These are phyloP conservation scores for Talaromyces rugulosus DNA, from an alignment of 2,329 filamentous ascomycete genomes.

Conservation along the genomic window DNA sequence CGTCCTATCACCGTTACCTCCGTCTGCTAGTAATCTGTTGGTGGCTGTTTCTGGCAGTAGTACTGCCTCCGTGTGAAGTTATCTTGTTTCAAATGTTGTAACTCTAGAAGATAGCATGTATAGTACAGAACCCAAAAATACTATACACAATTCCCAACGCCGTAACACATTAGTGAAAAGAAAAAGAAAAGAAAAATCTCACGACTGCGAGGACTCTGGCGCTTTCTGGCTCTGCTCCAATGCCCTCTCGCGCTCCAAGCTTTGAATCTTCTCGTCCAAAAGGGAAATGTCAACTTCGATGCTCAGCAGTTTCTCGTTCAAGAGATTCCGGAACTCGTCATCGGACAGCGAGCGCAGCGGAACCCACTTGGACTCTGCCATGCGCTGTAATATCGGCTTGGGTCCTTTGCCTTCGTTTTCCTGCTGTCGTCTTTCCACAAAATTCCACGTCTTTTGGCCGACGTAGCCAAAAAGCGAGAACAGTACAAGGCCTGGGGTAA, in stretches of 20 bases:
- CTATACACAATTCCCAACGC: not conserved
- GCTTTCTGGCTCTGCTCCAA: not conserved
- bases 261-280: slow-evolving; percentile 67
- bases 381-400: slow-evolving; percentile 45
- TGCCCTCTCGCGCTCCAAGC: slow-evolving; percentile 41
- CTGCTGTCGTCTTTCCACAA: slow-evolving; percentile 45
- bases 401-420: slow-evolving; percentile 29
- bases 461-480: slow-evolving; percentile 55
- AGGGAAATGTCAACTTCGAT: slow-evolving; percentile 74
- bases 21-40: not conserved
- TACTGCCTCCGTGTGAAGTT: too few relatives aligned
- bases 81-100: not conserved
- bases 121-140: not conserved
- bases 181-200: not conserved
- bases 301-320: slow-evolving; percentile 66
- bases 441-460: slow-evolving; percentile 56
- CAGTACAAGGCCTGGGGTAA: slow-evolving; percentile 56
- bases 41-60: not conserved
- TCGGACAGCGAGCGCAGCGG: slow-evolving; percentile 68
- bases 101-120: not conserved
- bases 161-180: not conserved
- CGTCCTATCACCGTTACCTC: not conserved
- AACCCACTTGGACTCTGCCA: slow-evolving; percentile 63
- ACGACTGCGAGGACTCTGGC: not conserved
- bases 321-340: slow-evolving; percentile 66